Evolutionary conservation across 1,139 yeast species (phyloP).

Genomic region (Candida sp.): DNA sequence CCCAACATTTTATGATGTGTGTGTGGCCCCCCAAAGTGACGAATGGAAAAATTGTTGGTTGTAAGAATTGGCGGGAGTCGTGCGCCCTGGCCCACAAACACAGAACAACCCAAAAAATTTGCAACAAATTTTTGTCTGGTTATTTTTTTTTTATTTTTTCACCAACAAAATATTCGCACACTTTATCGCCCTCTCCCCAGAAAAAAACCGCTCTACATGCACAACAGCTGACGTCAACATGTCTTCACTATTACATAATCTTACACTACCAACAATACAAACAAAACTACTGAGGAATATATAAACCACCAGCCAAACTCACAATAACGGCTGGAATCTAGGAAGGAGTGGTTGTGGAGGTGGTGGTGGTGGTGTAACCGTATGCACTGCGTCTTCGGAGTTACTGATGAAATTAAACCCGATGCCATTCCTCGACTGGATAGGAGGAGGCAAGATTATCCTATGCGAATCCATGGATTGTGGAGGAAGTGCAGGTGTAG

Average conservation of each 20-base stretch:
- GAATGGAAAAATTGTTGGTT: neutral
- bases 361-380: slow-evolving; percentile 24
- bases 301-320: slow-evolving; percentile 2
- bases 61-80: neutral
- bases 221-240: slow-evolving; percentile 11
- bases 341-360: slow-evolving; percentile 37
- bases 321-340: slow-evolving; percentile 42
- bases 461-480: slow-evolving; percentile 19
- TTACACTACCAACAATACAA: neutral
- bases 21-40: neutral
- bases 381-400: slow-evolving; percentile 18
- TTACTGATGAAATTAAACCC: slow-evolving; percentile 14
- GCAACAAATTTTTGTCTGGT: neutral
- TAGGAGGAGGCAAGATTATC: slow-evolving; percentile 38
- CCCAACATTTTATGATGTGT: neutral
- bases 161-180: neutral
- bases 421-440: slow-evolving; percentile 10
- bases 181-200: neutral
- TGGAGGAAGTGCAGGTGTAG: neutral
- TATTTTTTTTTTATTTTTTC: neutral
- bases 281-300: neutral
- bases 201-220: slow-evolving; percentile 5
- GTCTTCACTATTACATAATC: neutral
- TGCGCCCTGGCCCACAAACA: neutral
- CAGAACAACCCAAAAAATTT: neutral